Conservation (phyloP, 2,329 filamentous ascomycete species). For the Beauveria rudraprayagi region DNA sequence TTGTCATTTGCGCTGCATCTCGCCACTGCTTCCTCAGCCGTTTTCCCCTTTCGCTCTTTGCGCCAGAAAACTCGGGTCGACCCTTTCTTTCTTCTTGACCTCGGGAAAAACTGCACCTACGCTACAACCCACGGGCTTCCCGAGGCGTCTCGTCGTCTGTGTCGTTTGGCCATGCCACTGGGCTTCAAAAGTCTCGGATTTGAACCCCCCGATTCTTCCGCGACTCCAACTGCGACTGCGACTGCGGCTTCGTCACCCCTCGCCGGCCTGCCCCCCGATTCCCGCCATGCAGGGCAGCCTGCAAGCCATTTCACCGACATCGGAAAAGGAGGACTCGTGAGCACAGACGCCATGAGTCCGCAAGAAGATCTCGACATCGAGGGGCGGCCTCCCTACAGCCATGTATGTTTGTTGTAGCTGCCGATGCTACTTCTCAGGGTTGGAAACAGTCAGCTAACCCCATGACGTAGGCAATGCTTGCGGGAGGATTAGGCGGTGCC, state of each 20-base stretch:
- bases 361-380: constrained; percentile 33
- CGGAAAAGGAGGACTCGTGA: constrained; percentile 18
- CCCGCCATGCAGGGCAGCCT: constrained; percentile 27
- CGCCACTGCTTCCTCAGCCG: background rate
- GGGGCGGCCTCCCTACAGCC: constrained; percentile 35
- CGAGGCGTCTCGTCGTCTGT: background rate
- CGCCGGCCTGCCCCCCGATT: constrained; percentile 9
- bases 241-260: background rate
- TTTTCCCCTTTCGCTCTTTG: background rate
- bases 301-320: constrained; percentile 20
- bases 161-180: constrained; percentile 10
- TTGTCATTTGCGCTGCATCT: background rate
- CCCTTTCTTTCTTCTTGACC: background rate
- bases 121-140: background rate
- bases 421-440: background rate
- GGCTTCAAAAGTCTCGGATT: constrained; percentile 11
- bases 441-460: background rate
- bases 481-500: constrained; percentile 84
- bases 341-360: constrained; percentile 24
- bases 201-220: constrained; percentile 11
- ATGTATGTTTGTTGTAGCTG: constrained; percentile 24
- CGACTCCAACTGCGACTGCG: constrained; percentile 7
- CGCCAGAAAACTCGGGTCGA: background rate
- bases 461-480: constrained; percentile 72
- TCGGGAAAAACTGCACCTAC: background rate